A percentile compares a stretch with the other conserved stretches of the same genome.
Evolutionary conservation across 805 yeast species (phyloP).

Genomic region (Starmerella etchellsii): DNA sequence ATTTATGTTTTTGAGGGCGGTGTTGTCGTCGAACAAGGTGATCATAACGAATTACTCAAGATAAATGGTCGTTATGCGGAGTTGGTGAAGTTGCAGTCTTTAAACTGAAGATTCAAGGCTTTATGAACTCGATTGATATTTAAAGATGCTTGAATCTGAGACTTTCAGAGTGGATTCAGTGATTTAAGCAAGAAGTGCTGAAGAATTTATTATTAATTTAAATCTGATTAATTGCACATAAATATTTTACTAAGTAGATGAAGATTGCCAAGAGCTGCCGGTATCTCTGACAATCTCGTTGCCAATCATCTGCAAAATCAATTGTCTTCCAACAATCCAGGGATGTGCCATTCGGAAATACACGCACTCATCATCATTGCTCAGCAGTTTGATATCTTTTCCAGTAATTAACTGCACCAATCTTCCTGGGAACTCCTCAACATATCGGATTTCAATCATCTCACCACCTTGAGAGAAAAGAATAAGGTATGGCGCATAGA

Average conservation of each 20-base stretch:
- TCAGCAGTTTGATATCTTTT: slow-evolving; percentile 43
- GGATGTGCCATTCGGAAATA: slow-evolving; percentile 53
- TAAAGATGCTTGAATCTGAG: too few species aligned
- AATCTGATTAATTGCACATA: too few species aligned
- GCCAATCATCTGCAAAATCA: slow-evolving; percentile 34
- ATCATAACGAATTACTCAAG: slow-evolving; percentile 37
- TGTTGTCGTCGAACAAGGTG: slow-evolving; percentile 45
- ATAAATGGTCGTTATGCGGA: slow-evolving; percentile 30
- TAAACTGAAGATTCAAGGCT: too few species aligned
- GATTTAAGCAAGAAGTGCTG: too few species aligned
- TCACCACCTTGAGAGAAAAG: slow-evolving; percentile 43
- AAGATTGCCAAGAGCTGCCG: slow-evolving; percentile 14
- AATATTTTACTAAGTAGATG: too few species aligned
- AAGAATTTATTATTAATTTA: too few species aligned
- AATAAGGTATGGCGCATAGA: slow-evolving; percentile 34
- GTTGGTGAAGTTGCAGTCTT: slow-evolving; percentile 30
- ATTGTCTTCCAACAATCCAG: slow-evolving; percentile 44
- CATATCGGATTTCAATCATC: slow-evolving; percentile 54
- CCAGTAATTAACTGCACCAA: slow-evolving; percentile 58
- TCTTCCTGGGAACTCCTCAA: slow-evolving; percentile 25
- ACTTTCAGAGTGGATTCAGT: too few species aligned
- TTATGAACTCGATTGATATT: too few species aligned
- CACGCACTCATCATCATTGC: slow-evolving; percentile 30
- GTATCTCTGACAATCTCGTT: slow-evolving; percentile 8
- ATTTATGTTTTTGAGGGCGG: slow-evolving; percentile 55